Evolutionary conservation across 495 filamentous ascomycete genomes (phyloP), one percentile per base, ranked within the genome.

Genomic region (Podospora appendiculata): DNA sequence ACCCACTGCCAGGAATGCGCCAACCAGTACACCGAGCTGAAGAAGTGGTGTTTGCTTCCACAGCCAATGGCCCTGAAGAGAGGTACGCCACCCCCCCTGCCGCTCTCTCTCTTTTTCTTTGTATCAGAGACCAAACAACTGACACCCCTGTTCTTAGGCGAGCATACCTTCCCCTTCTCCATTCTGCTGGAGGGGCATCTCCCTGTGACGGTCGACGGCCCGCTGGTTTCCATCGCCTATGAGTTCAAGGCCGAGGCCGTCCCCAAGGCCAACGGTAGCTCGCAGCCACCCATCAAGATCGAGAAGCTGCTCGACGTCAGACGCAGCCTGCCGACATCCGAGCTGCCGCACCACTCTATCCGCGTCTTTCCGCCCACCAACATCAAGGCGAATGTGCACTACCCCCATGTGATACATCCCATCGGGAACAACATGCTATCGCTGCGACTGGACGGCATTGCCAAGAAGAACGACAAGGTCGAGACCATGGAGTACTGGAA

Each of bases 291-390:
- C 6, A 79, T 91, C 59, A 84, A 72, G 54, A 73, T 87, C 58
- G 71, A 81, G 18, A 80, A 82, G 51, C 72, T 75, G 4, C 69
- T 95, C 45, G 74, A 83, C 41, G 75, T 95, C 55, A 80, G 83
- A 66, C 89, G 93, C 45, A 85, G 90, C 16, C 76, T 96, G 17
- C 63, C 71, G 35, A 64, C 71, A 6, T 61, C 74, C 49, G 75
- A 78, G 35, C 64, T 76, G 4, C 89, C 90, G 3, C 83, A 86
- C 51, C 83, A 87, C 63, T 90, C 87, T 14, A 80, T 94, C 45
- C 90, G 93, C 58, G 85, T 97, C 55, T 99, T 99, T 71, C 93
- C 93, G 35, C 93, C 93, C 0, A 99, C 93, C 51, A 91, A 90
- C 64, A 82, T 99, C 52, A 89, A 86, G 45, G 88, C 89, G 39